phyloP scores from a whole-genome alignment of 805 yeast genomes.

The Grigorovia transvaalensis region DNA sequence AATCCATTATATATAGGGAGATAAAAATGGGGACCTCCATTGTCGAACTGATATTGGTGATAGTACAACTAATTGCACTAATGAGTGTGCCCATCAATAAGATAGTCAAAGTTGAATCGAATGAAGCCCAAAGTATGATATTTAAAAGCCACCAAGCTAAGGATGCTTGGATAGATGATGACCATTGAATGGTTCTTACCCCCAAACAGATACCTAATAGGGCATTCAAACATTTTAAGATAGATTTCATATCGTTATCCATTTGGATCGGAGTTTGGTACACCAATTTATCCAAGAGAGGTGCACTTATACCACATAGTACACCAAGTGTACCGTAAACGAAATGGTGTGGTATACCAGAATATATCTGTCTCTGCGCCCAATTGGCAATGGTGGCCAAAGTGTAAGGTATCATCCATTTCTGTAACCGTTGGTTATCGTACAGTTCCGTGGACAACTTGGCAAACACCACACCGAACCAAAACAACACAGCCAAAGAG shows the following conservation, averaged over 20 bases:
- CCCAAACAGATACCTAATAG: conserved; percentile 65
- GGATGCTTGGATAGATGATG: conserved; percentile 52
- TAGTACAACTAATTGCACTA: conserved; percentile 18
- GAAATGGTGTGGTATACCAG: background rate
- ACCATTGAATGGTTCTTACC: conserved; percentile 60
- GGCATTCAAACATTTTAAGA: conserved; percentile 34
- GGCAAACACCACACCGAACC: conserved; percentile 43
- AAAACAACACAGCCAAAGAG: conserved; percentile 25
- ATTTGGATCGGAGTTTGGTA: conserved; percentile 8
- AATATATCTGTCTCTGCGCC: too few species aligned
- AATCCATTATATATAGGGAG: conserved; percentile 31
- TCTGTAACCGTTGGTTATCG: conserved; percentile 37
- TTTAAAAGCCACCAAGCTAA: conserved; percentile 52
- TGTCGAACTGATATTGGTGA: conserved; percentile 11
- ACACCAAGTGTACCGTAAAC: conserved; percentile 42
- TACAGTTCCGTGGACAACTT: conserved; percentile 43
- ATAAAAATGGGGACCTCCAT: conserved; percentile 8
- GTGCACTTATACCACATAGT: conserved; percentile 46
- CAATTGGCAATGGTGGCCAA: background rate
- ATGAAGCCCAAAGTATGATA: conserved; percentile 54
- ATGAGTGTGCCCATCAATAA: conserved; percentile 38
- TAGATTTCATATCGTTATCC: conserved; percentile 5
- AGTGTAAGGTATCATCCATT: conserved; percentile 36
- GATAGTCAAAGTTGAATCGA: conserved; percentile 53
- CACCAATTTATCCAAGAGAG: conserved; percentile 28